phyloP scores from a whole-genome alignment of 345 rosid genomes.

The Erysimum cheiranthoides region DNA sequence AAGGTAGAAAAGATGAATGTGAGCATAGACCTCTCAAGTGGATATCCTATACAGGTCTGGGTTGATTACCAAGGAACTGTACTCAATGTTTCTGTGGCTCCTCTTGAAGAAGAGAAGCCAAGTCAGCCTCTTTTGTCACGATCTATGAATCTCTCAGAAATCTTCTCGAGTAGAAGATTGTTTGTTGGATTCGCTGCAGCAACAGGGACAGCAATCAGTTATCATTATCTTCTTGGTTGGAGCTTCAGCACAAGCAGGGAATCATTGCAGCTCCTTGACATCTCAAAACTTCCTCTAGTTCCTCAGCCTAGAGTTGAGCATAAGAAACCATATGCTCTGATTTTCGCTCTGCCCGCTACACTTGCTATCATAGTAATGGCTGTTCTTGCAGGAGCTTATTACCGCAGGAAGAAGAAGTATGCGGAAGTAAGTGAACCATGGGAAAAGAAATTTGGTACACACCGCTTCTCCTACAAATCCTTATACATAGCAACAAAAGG shows the following conservation, averaged over 20 bases:
- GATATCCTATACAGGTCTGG: conserved; percentile 60
- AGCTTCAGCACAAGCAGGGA: conserved; percentile 57
- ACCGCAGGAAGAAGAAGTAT: conserved; percentile 45
- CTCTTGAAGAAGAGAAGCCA: conserved; percentile 47
- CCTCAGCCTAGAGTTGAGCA: conserved; percentile 49
- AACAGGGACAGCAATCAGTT: conserved; percentile 48
- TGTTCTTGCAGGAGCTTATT: conserved; percentile 34
- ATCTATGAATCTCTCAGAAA: conserved; percentile 46
- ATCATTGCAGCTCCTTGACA: conserved; percentile 47
- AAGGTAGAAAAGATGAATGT: conserved; percentile 23
- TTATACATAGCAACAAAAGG: conserved; percentile 52
- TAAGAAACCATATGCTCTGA: conserved; percentile 32
- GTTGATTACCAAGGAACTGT: conserved; percentile 55
- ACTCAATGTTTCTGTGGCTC: conserved; percentile 58
- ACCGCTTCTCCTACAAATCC: conserved; percentile 49
- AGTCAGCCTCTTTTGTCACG: conserved; percentile 58
- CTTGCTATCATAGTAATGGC: conserved; percentile 26
- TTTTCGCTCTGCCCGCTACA: conserved; percentile 22
- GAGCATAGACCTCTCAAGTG: conserved; percentile 50
- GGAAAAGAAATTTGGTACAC: conserved; percentile 55
- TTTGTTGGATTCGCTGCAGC: conserved; percentile 69
- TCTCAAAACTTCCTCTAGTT: conserved; percentile 59
- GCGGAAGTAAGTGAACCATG: conserved; percentile 54
- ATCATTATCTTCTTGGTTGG: conserved; percentile 72
- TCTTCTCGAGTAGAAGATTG: conserved; percentile 48